These are phyloP conservation scores for Umbelopsis sp. DNA, from an alignment of 371 early-diverging fungal genomes.

Conservation along the genomic window DNA sequence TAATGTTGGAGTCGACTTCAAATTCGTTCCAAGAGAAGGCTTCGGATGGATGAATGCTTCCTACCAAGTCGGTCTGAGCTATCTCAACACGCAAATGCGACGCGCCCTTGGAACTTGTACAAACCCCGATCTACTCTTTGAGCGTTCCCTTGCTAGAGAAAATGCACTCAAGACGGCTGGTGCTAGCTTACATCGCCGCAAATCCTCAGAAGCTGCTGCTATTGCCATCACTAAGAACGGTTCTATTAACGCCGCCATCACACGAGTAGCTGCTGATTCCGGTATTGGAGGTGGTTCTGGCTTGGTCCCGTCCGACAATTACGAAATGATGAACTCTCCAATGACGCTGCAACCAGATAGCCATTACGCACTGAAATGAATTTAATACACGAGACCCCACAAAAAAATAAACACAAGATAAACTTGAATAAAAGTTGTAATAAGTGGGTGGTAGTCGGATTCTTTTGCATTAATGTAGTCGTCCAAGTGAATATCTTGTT, in stretches of 20 bases:
- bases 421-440: too few species aligned
- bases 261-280: slow-evolving; percentile 22
- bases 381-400: too few species aligned
- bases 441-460: too few species aligned
- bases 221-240: slow-evolving; percentile 35
- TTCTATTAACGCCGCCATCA: slow-evolving; percentile 32
- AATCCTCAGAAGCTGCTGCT: slow-evolving; percentile 34
- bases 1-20: slow-evolving; percentile 94
- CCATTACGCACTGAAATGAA: slow-evolving; percentile 12
- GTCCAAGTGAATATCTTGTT: too few species aligned
- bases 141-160: slow-evolving; percentile 40
- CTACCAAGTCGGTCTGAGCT: slow-evolving; percentile 83
- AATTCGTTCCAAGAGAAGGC: slow-evolving; percentile 92
- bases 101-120: slow-evolving; percentile 88
- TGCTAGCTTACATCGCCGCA: slow-evolving; percentile 26
- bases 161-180: slow-evolving; percentile 30
- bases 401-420: too few species aligned
- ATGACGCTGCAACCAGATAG: neutral
- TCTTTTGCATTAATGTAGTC: too few species aligned
- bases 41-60: slow-evolving; percentile 99
- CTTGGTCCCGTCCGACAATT: neutral
- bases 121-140: slow-evolving; percentile 74
- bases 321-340: neutral
- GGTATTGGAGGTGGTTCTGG: slow-evolving; percentile 23
- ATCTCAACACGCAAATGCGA: slow-evolving; percentile 75